Base-by-base conservation (phyloP, 495 filamentous ascomycete species). In the Penicillium lividum region DNA sequence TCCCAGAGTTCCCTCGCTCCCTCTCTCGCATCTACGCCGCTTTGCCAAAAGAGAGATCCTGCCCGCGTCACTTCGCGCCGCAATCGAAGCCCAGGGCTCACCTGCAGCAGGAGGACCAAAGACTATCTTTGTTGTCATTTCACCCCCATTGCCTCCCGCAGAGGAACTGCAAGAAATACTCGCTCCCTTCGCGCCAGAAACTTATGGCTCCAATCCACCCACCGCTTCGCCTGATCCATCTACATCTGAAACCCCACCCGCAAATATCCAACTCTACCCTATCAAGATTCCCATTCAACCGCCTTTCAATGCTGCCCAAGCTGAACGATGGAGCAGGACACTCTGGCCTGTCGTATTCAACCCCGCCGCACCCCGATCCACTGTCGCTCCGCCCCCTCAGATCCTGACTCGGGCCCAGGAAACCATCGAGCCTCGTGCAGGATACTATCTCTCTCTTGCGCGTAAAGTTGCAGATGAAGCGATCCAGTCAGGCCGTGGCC, bases 331-430 rank as follows among this genome's bases (percentile, higher is more conserved):
- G 91, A 86, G 84, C 31, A 75, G 82, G 28, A 79, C 82, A 29
- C 88, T 91, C 68, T 98, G 94, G 94, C 95, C 94, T 0, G 86
- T 89, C 5, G 79, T 91, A 7, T 98, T 95, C 77, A 92, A 92
- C 84, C 92, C 33, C 81, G 91, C 67, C 84, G 91, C 49, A 80
- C 66, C 76, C 10, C 68, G 73, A 8, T 66, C 68, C 16, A 72
- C 65, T 34, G 63, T 77, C 53, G 72, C 73, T 0, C 75, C 77
- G 0, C 73, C 73, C 2, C 67, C 61, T 7, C 91, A 60, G 85
- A 92, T 71, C 83, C 87, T 54, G 42, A 82, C 82, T 57, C 81
- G 82, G 10, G 65, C 65, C 0, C 77, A 71, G 42, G 77, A 84
- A 2, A 84, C 86, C 25, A 84, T 95, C 75, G 79, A 49, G 68